These are phyloP conservation scores for Haplographium delicatum DNA, from an alignment of 495 filamentous ascomycete species.

Conservation along the genomic window DNA sequence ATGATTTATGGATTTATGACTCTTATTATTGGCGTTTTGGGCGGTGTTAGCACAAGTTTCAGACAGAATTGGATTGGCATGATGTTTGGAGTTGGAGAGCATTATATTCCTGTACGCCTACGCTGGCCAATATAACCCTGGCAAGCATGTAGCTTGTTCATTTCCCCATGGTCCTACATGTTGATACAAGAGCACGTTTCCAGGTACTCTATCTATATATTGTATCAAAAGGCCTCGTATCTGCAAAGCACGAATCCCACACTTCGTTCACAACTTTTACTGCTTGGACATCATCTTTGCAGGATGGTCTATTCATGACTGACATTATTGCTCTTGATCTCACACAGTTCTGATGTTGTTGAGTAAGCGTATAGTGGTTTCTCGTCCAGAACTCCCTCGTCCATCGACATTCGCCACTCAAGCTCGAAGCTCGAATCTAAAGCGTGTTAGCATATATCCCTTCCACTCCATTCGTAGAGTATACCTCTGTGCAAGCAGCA, in stretches of 20 bases:
- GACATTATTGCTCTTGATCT: constrained; percentile 70
- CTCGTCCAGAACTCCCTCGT: constrained; percentile 75
- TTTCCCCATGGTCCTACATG: constrained; percentile 2
- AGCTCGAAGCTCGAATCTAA: constrained; percentile 84
- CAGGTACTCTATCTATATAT: constrained; percentile 68
- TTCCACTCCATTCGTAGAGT: constrained; percentile 13
- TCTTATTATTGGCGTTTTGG: constrained; percentile 16
- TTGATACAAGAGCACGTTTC: constrained; percentile 16
- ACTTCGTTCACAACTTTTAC: constrained; percentile 88
- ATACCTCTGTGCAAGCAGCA: constrained; percentile 91
- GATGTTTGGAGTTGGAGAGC: constrained; percentile 24
- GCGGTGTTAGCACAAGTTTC: constrained; percentile 4
- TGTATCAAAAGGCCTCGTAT: constrained; percentile 93
- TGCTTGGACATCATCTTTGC: constrained; percentile 83
- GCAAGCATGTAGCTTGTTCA: background rate
- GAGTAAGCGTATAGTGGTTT: constrained; percentile 79
- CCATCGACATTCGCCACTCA: constrained; percentile 94
- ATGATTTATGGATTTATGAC: constrained; percentile 20
- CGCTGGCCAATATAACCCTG: constrained; percentile 21
- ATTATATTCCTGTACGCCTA: constrained; percentile 24
- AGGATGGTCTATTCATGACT: constrained; percentile 65
- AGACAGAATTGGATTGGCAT: constrained; percentile 11
- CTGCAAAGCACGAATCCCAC: constrained; percentile 92
- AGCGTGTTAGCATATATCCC: constrained; percentile 14
- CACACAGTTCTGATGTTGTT: constrained; percentile 93